Base-by-base conservation (phyloP, 176 grass and related monocot genomes). In the Zoysia pacifica region DNA sequence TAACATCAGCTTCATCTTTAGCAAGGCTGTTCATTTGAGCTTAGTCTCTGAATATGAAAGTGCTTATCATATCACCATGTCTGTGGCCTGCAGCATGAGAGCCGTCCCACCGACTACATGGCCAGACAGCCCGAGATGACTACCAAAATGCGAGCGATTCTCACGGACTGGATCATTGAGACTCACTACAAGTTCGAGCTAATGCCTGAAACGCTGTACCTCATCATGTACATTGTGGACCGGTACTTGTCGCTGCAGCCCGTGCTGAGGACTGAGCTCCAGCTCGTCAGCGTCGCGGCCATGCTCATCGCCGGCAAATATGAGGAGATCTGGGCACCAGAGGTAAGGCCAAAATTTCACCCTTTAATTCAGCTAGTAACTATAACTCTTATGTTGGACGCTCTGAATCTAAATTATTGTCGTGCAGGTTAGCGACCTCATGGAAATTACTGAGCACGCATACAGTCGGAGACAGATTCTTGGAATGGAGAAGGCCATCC, bases 281-380 rank as follows among this genome's bases (percentile, higher is more conserved):
- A 88, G 73, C 89, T 97, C 11, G 83, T 94, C 1, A 87, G 85
- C 62, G 44, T 89, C 4, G 84, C 84, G 1, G 75, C 87, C 5
- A 82, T 97, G 80, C 69, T 97, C 1, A 97, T 97, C 41, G 80
- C 94, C 14, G 81, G 69, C 60, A 97, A 97, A 18, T 97, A 97
- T 2, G 91, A 97, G 64, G 94, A 97, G 62, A 84, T 90, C 0
- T 86, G 87, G 85, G 83, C 91, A 52, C 89, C 85, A 1, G 80
- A 84, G 83, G 88, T 89, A 79, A 19, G 67, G 20, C 10, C 16
- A n/a, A 49, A 45, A 28, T 28, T 4, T 9, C 20, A 5, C 13
- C 11, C 18, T 10, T 67, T 43, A 51, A 6, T 58, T 39, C 20
- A 46, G 28, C 28, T 55, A 46, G 12, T 8, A 58, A 28, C 28